phyloP scores from a whole-genome alignment of 1,284 basidiomycete species.

The Malassezia obtusa region DNA sequence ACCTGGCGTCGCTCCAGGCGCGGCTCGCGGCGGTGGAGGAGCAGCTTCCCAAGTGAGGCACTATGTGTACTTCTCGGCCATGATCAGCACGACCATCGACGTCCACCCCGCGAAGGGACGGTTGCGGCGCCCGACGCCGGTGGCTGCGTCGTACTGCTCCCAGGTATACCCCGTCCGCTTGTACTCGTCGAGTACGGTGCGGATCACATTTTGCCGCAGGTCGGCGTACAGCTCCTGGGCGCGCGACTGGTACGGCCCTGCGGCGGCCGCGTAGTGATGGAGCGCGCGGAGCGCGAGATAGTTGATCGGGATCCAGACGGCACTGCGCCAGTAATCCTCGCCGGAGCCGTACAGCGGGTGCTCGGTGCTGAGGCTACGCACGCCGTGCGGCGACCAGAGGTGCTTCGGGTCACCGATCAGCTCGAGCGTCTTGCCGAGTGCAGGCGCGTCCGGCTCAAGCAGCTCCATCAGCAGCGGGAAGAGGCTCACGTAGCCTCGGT shows the following conservation, averaged over 20 bases:
- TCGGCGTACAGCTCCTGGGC: conserved; percentile 69
- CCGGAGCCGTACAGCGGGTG: conserved; percentile 80
- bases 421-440: conserved; percentile 68
- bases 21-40: conserved; percentile 61
- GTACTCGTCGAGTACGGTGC: conserved; percentile 82
- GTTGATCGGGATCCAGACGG: conserved; percentile 94
- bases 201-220: conserved; percentile 68
- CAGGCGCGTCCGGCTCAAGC: conserved; percentile 63
- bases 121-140: conserved; percentile 73
- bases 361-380: conserved; percentile 71
- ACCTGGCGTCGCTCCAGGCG: conserved; percentile 57
- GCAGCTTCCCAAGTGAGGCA: not conserved
- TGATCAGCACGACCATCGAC: conserved; percentile 38
- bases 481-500: conserved; percentile 81
- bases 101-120: conserved; percentile 46
- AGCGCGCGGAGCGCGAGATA: conserved; percentile 71
- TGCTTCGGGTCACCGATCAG: conserved; percentile 67
- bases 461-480: conserved; percentile 71
- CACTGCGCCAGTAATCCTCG: conserved; percentile 93
- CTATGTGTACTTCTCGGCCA: conserved; percentile 36
- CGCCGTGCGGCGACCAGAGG: conserved; percentile 79
- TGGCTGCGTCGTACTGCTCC: conserved; percentile 83
- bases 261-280: conserved; percentile 66
- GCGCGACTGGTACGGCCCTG: conserved; percentile 66
- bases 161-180: conserved; percentile 82